These are phyloP conservation scores for Aureobasidium namibiae DNA, from an alignment of 2,329 filamentous ascomycete genomes.

Conservation along the genomic window DNA sequence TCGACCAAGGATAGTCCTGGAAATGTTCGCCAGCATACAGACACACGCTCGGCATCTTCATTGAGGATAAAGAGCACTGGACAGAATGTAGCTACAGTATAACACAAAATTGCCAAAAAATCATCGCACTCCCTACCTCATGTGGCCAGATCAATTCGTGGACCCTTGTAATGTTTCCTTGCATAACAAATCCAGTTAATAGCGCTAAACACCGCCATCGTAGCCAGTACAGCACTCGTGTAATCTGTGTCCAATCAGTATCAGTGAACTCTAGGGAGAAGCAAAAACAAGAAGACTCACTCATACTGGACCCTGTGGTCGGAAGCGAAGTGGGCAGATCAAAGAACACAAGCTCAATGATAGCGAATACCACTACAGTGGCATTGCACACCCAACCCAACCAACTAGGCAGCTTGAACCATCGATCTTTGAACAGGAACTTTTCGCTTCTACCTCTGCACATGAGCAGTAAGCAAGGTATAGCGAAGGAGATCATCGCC, in stretches of 20 bases:
- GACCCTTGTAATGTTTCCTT: neutral
- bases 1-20: neutral
- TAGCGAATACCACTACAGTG: slow-evolving; percentile 6
- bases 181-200: neutral
- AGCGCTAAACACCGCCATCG: neutral
- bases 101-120: no score
- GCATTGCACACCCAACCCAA: slow-evolving; percentile 14
- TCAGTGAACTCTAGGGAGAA: no score
- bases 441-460: slow-evolving; percentile 14
- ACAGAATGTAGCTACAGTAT: no score
- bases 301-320: neutral
- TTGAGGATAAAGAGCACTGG: no score
- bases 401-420: slow-evolving; percentile 14
- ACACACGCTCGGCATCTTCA: no score
- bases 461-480: slow-evolving; percentile 15
- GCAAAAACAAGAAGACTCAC: neutral
- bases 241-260: neutral
- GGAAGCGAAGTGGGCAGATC: slow-evolving; percentile 6
- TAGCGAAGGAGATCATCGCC: slow-evolving; percentile 17
- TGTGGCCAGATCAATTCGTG: neutral
- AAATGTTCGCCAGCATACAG: no score
- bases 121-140: no score
- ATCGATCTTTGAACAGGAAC: slow-evolving; percentile 4
- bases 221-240: neutral
- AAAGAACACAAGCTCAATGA: slow-evolving; percentile 16